phyloP scores from a whole-genome alignment of 352 stramenopile species.

The Pythium insidiosum region DNA sequence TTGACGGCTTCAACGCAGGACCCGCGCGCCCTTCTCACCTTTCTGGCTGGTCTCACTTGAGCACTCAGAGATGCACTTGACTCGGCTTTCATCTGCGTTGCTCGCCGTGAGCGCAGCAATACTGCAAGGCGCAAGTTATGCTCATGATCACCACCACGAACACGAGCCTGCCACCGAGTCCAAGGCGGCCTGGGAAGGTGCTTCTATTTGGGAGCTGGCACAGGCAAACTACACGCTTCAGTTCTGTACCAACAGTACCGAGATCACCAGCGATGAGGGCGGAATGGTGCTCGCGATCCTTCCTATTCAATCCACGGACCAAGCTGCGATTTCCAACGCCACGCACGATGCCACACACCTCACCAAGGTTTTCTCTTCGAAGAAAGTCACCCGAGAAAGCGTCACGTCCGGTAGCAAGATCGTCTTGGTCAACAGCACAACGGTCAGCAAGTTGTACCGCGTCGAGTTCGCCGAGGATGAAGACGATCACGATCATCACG shows the following conservation, averaged over 20 bases:
- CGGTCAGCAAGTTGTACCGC: constrained; percentile 13
- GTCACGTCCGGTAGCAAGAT: not conserved
- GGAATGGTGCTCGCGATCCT: constrained; percentile 2
- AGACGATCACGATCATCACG: not conserved
- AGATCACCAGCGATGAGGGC: not conserved
- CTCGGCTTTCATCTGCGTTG: no score
- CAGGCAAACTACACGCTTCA: not conserved
- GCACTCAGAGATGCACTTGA: no score
- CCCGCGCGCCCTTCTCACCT: no score
- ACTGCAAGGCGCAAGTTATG: no score
- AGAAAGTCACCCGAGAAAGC: not conserved
- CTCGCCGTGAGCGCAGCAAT: no score
- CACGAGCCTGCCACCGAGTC: not conserved
- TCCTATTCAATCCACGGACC: not conserved
- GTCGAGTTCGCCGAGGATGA: constrained; percentile 10
- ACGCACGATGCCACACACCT: not conserved
- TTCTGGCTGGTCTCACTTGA: no score
- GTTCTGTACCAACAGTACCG: constrained; percentile 2
- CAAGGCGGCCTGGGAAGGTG: not conserved
- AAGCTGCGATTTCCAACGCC: not conserved
- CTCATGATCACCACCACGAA: not conserved
- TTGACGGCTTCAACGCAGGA: no score
- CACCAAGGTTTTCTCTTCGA: not conserved
- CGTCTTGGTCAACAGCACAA: constrained; percentile 1
- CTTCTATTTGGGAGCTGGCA: not conserved